phyloP scores from a whole-genome alignment of 192 early-diverging fungal genomes.

The Coemansia sp. region DNA sequence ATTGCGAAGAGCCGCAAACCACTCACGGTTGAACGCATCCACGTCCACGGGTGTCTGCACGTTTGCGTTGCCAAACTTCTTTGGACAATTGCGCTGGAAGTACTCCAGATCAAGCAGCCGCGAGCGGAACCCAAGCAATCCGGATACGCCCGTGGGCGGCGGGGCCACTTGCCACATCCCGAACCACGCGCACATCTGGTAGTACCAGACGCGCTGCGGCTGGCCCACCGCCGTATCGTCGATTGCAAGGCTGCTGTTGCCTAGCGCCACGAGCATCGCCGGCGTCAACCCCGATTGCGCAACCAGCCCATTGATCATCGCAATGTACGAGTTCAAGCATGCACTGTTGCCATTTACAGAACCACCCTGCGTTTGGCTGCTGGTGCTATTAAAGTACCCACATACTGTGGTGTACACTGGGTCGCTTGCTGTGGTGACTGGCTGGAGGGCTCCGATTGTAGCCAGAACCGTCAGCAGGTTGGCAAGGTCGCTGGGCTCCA shows the following conservation, averaged over 20 bases:
- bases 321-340: constrained; percentile 22
- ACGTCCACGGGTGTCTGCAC: constrained; percentile 34
- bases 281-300: constrained; percentile 21
- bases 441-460: constrained; percentile 25
- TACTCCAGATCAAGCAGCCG: constrained; percentile 47
- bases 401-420: constrained; percentile 24
- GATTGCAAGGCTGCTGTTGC: constrained; percentile 35
- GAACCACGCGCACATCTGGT: constrained; percentile 68
- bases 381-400: constrained; percentile 27
- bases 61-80: constrained; percentile 33
- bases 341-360: not conserved
- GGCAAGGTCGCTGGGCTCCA: constrained; percentile 32
- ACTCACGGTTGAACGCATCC: constrained; percentile 33
- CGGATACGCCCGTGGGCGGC: constrained; percentile 8
- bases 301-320: constrained; percentile 23
- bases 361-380: not conserved
- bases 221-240: constrained; percentile 44
- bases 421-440: constrained; percentile 9
- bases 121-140: constrained; percentile 39
- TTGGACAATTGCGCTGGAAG: constrained; percentile 38
- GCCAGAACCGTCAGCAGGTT: constrained; percentile 29
- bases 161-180: constrained; percentile 63
- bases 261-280: constrained; percentile 26
- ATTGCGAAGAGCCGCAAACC: constrained; percentile 21
- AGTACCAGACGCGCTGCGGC: constrained; percentile 56